phyloP scores from a whole-genome alignment of 164 flowering plant species.

The Dillenia turbinata region DNA sequence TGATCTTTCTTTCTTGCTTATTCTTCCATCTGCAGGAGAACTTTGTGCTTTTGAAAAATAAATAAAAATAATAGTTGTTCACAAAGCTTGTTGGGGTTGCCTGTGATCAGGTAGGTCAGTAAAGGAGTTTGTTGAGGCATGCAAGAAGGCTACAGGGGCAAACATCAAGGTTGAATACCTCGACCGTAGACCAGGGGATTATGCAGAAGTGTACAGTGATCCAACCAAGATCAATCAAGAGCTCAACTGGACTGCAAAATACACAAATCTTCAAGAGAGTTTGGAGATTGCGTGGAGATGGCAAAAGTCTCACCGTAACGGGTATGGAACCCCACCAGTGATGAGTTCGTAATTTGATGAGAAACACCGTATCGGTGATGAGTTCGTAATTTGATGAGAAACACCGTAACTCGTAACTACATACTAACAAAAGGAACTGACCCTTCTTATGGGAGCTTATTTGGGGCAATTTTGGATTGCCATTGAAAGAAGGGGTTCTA shows the following conservation, averaged over 20 bases:
- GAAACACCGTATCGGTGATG: not conserved
- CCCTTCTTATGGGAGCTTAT: too few species aligned
- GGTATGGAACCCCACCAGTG: slow-evolving; percentile 43
- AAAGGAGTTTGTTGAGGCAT: slow-evolving; percentile 95
- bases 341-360: slow-evolving; percentile 6
- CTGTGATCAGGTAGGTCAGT: slow-evolving; percentile 81
- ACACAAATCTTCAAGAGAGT: slow-evolving; percentile 79
- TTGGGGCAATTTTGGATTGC: too few species aligned
- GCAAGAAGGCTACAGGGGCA: slow-evolving; percentile 84
- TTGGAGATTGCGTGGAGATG: slow-evolving; percentile 84
- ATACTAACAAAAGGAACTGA: too few species aligned
- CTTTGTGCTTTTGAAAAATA: too few species aligned
- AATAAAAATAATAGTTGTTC: too few species aligned
- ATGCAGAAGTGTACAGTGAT: slow-evolving; percentile 92
- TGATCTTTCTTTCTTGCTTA: not conserved
- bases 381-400: slow-evolving; percentile 3
- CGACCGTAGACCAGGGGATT: slow-evolving; percentile 87
- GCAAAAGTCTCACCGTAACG: slow-evolving; percentile 73
- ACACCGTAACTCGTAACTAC: too few species aligned
- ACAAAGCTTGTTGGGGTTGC: not conserved
- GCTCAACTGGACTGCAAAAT: slow-evolving; percentile 86
- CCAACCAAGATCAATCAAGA: slow-evolving; percentile 72
- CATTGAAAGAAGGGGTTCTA: too few species aligned
- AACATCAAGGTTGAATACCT: slow-evolving; percentile 70
- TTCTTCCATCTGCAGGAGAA: too few species aligned